These are phyloP conservation scores for Parsonsia alboflavescens DNA, from an alignment of 257 asterid species.

Conservation along the genomic window DNA sequence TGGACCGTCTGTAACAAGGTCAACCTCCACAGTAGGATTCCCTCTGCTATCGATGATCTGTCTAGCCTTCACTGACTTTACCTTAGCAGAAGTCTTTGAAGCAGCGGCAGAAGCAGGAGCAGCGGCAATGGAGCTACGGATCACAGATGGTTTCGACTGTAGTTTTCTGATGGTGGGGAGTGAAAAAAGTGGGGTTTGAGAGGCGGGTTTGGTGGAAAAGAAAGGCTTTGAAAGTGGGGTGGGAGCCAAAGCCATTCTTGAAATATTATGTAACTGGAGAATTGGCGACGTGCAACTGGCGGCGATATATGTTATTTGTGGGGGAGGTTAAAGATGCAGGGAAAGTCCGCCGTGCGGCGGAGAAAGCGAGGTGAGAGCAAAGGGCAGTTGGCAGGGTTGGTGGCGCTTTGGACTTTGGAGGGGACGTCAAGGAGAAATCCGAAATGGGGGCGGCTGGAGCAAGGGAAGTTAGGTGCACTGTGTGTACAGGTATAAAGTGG, in stretches of 20 bases:
- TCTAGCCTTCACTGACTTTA: conserved; percentile 74
- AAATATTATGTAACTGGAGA: neutral
- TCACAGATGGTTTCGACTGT: conserved; percentile 31
- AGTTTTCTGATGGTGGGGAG: conserved; percentile 26
- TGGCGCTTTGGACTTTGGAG: conserved; percentile 23
- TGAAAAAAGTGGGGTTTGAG: conserved; percentile 36
- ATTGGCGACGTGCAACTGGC: neutral
- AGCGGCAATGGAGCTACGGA: conserved; percentile 57
- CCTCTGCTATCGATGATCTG: conserved; percentile 99
- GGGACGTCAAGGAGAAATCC: neutral
- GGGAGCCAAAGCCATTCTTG: conserved; percentile 60
- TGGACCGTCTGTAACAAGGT: conserved; percentile 57
- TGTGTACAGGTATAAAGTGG: conserved; percentile 4
- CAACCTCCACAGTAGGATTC: conserved; percentile 98
- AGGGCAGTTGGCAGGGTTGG: conserved; percentile 3
- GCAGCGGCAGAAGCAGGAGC: conserved; percentile 22
- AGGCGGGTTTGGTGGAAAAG: conserved; percentile 52
- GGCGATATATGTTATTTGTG: conserved; percentile 5
- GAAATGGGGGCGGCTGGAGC: neutral
- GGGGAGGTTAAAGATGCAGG: conserved; percentile 26
- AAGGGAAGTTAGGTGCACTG: neutral
- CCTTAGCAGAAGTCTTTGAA: conserved; percentile 37
- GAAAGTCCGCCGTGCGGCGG: conserved; percentile 55
- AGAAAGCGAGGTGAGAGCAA: conserved; percentile 23
- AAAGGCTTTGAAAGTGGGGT: conserved; percentile 54